Percentiles rank a stretch among this genome's conserved stretches.
Conservation (phyloP, 73 alveolate species). For the Paramecium caudatum region DNA sequence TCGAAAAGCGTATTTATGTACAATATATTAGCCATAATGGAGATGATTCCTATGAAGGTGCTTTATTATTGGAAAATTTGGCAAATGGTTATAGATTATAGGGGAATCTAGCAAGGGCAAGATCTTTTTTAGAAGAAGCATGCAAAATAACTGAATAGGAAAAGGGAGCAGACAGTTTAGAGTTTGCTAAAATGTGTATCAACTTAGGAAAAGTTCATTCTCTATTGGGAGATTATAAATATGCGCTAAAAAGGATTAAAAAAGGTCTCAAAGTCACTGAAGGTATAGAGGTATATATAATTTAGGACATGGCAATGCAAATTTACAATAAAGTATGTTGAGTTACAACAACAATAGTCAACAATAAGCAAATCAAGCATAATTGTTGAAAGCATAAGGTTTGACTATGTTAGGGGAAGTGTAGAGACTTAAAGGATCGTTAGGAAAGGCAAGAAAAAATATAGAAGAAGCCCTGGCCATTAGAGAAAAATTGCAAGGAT, state of each 20-base stretch:
- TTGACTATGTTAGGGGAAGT: slow-evolving; percentile 71
- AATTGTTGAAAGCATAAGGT: slow-evolving; percentile 53
- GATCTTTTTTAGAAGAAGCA: slow-evolving; percentile 75
- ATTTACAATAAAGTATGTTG: slow-evolving; percentile 24
- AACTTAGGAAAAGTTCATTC: slow-evolving; percentile 75
- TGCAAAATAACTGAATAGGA: slow-evolving; percentile 59
- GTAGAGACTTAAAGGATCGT: slow-evolving; percentile 69
- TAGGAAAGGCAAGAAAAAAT: slow-evolving; percentile 59
- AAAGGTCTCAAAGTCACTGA: slow-evolving; percentile 73
- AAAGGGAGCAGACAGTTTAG: slow-evolving; percentile 68
- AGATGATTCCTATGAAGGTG: slow-evolving; percentile 73
- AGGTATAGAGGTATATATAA: slow-evolving; percentile 27
- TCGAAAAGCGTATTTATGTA: slow-evolving; percentile 54
- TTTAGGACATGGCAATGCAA: slow-evolving; percentile 1
- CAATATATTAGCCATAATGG: slow-evolving; percentile 61
- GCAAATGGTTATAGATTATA: slow-evolving; percentile 71
- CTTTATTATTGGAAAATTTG: slow-evolving; percentile 65
- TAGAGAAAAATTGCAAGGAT: slow-evolving; percentile 67
- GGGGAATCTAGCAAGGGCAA: slow-evolving; percentile 66
- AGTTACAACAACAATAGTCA: not conserved
- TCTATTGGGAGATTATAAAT: slow-evolving; percentile 68
- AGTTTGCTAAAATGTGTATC: slow-evolving; percentile 66
- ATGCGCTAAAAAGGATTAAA: slow-evolving; percentile 73
- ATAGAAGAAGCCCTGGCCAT: slow-evolving; percentile 72
- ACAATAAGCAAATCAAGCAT: slow-evolving; percentile 47